Percentiles rank a stretch among this genome's conserved stretches.
Evolutionary conservation across 257 asterid genomes (phyloP).

Genomic region (Solanum tarijense): DNA sequence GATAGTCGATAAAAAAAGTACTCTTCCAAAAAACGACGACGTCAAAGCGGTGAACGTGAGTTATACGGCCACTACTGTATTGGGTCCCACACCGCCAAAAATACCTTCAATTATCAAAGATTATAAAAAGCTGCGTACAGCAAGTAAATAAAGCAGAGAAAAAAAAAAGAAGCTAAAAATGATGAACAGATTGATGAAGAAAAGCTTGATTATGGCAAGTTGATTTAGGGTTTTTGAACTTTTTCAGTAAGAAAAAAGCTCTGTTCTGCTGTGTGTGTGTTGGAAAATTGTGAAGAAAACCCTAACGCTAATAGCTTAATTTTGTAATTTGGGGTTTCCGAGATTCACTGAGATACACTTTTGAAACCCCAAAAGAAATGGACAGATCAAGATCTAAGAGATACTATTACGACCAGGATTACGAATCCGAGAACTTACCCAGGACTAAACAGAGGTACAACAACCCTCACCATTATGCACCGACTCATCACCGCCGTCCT

Average conservation of each 20-base stretch:
- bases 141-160: not conserved
- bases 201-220: not conserved
- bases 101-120: not conserved
- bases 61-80: not conserved
- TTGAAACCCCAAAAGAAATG: slow-evolving; percentile 20
- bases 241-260: not conserved
- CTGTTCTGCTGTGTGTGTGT: not conserved
- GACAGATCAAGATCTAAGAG: slow-evolving; percentile 90
- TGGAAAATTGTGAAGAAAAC: not conserved
- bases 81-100: not conserved
- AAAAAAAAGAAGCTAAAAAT: not conserved
- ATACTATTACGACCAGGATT: slow-evolving; percentile 67
- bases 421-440: slow-evolving; percentile 50
- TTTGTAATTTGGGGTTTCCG: not conserved
- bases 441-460: slow-evolving; percentile 14
- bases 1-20: not conserved
- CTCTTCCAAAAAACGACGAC: not conserved
- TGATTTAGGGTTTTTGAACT: not conserved
- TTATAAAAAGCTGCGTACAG: not conserved
- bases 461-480: slow-evolving; percentile 3
- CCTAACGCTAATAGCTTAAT: not conserved
- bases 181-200: not conserved
- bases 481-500: slow-evolving; percentile 9
- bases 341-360: not conserved
- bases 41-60: not conserved